phyloP scores from a whole-genome alignment of 2,329 filamentous ascomycete genomes.

The Lachnellula subtilissima region DNA sequence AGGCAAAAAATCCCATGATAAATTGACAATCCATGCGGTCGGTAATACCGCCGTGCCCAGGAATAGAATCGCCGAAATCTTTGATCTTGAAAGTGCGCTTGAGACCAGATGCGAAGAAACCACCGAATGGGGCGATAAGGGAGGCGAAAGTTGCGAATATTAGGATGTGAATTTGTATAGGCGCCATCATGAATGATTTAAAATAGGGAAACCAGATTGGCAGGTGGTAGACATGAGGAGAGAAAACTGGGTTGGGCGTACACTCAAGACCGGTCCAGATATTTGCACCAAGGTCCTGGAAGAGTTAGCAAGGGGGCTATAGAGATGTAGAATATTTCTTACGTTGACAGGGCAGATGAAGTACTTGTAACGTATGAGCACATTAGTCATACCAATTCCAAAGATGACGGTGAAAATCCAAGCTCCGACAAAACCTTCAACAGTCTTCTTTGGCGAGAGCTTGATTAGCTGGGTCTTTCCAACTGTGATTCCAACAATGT shows the following conservation, averaged over 20 bases:
- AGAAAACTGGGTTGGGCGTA: conserved; percentile 86
- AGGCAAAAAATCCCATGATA: conserved; percentile 98
- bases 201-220: conserved; percentile 67
- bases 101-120: conserved; percentile 95
- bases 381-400: conserved; percentile 72
- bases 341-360: conserved; percentile 96
- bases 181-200: conserved; percentile 70
- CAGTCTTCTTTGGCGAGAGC: conserved; percentile 97
- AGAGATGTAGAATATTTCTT: conserved; percentile 28
- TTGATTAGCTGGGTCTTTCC: conserved; percentile 96
- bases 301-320: conserved; percentile 13
- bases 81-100: conserved; percentile 99
- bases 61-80: conserved; percentile 97
- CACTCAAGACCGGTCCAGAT: conserved; percentile 87
- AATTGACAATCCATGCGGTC: conserved; percentile 99
- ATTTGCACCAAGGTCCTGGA: conserved; percentile 79
- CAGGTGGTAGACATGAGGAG: conserved; percentile 68
- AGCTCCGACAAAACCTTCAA: conserved; percentile 92
- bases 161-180: conserved; percentile 91
- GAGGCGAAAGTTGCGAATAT: conserved; percentile 91
- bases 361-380: conserved; percentile 88
- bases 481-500: conserved; percentile 95
- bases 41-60: conserved; percentile 95
- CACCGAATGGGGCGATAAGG: conserved; percentile 92
- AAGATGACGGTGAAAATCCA: conserved; percentile 94